Evolutionary conservation across 2,329 filamentous ascomycete genomes (phyloP), one percentile per base, ranked within the genome.

Genomic region (Ceratocystis destructans): DNA sequence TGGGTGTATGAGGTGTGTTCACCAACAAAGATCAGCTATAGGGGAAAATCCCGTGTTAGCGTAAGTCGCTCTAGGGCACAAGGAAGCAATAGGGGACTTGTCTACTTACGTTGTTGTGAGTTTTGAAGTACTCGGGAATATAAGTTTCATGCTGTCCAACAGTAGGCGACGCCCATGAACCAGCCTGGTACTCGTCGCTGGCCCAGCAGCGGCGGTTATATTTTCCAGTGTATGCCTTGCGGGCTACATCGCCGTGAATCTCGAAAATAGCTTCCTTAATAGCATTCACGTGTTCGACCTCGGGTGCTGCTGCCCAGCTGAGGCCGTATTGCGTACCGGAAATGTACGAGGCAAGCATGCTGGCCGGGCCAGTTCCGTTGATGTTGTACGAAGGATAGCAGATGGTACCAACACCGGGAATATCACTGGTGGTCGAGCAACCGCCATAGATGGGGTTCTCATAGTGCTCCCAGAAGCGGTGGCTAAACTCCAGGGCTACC

Each of bases 1-100:
- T 89, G 87, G 0, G 87, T 90, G 71, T 86, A 88, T 5, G 80
- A 83, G 0, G 86, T 88, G 71, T 89, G 86, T 73, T 89, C 87
- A 1, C 83, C 83, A 5, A 87, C 77, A 68, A 88, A 88, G 44
- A 89, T 83, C n/a, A 86, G 84, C 75, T 80, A 64, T 15, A 17
- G 33, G 5, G 22, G 6, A n/a, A 12, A 25, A 6, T 4, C 22
- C 1, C 8, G 28, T 44, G 62, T 65, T 61, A 67, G 64, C 53
- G 20, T 7, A 2, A 31, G 28, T 3, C 8, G 8, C 3, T 37
- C 53, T 20, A 17, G 15, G 15, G 2, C n/a, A 59, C 15, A 20
- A 50, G 6, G 46, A 20, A n/a, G n/a, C 22, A 5, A 53, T 12
- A 12, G 12, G 12, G 28, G 46, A 22, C 15, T 48, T 7, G 28